Evolutionary conservation across 441 rosid genomes (phyloP).

Genomic region (Populus hybrid): DNA sequence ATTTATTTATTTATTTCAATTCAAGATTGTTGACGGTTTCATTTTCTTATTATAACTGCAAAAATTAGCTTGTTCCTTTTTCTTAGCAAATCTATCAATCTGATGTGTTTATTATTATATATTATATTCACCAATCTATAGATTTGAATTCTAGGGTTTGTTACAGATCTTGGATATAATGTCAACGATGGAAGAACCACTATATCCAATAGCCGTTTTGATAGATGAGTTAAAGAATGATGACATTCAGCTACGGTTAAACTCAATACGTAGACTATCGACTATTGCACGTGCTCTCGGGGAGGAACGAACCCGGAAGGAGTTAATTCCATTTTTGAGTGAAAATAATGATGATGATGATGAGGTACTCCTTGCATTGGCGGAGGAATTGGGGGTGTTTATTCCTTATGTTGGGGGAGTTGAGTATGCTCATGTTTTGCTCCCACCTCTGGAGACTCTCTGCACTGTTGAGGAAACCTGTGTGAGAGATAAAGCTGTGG

Average conservation of each 20-base stretch:
- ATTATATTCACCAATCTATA: background rate
- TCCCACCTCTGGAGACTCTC: constrained; percentile 82
- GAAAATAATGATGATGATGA: constrained; percentile 97
- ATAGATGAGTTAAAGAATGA: constrained; percentile 94
- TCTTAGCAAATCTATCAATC: background rate
- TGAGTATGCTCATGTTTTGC: constrained; percentile 76
- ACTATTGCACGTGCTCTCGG: constrained; percentile 95
- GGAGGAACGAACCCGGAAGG: constrained; percentile 89
- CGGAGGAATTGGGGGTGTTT: constrained; percentile 89
- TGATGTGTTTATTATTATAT: background rate
- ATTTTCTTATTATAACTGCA: background rate
- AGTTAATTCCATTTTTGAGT: constrained; percentile 77
- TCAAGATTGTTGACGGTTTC: background rate
- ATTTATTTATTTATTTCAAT: background rate
- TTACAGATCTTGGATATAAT: constrained; percentile 27
- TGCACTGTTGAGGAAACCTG: constrained; percentile 93
- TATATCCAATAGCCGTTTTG: constrained; percentile 85
- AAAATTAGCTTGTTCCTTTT: background rate
- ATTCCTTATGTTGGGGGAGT: constrained; percentile 93
- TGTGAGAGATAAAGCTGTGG: constrained; percentile 93
- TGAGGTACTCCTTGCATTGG: constrained; percentile 95
- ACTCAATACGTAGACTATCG: constrained; percentile 78
- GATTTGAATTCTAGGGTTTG: constrained; percentile 28
- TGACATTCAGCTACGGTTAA: constrained; percentile 85
- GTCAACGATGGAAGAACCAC: constrained; percentile 89